These are phyloP conservation scores for Calonectria hongkongensis DNA, from an alignment of 2,329 filamentous ascomycete genomes.

Conservation along the genomic window DNA sequence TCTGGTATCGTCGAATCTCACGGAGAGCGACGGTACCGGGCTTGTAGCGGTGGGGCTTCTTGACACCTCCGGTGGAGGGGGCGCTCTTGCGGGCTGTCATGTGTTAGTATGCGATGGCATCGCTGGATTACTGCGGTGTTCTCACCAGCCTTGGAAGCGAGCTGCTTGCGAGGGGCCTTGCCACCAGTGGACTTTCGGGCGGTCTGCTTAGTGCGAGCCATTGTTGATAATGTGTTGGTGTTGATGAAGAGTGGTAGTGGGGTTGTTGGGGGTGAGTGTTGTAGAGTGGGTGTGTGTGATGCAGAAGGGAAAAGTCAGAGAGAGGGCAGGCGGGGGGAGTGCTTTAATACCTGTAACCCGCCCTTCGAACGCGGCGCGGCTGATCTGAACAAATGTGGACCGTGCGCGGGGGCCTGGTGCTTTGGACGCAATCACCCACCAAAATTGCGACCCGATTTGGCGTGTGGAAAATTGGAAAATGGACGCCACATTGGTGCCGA, in stretches of 20 bases:
- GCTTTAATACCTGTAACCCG: conserved; percentile 64
- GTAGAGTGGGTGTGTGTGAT: conserved; percentile 64
- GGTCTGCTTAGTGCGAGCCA: conserved; percentile 81
- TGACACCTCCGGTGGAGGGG: conserved; percentile 96
- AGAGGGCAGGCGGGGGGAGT: conserved; percentile 65
- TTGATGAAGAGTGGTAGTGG: conserved; percentile 56
- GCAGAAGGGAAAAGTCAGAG: conserved; percentile 63
- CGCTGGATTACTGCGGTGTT: conserved; percentile 15
- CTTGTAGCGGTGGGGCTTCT: conserved; percentile 95
- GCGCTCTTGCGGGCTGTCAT: conserved; percentile 88
- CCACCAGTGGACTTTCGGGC: conserved; percentile 86
- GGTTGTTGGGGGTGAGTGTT: conserved; percentile 53
- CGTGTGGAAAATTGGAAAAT: conserved; percentile 50
- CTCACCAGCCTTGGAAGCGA: conserved; percentile 93
- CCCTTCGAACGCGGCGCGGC: conserved; percentile 56
- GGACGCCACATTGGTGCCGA: conserved; percentile 46
- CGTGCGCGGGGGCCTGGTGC: conserved; percentile 47
- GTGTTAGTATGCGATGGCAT: conserved; percentile 35
- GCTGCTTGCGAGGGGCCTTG: conserved; percentile 93
- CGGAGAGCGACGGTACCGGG: conserved; percentile 96
- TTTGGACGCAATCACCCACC: conserved; percentile 50
- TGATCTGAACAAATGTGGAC: conserved; percentile 59
- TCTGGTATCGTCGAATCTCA: conserved; percentile 99
- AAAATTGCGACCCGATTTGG: conserved; percentile 46
- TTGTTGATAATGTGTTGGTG: conserved; percentile 62